phyloP scores from a whole-genome alignment of 1,284 basidiomycete genomes.

The Ceratobasidium sp. region DNA sequence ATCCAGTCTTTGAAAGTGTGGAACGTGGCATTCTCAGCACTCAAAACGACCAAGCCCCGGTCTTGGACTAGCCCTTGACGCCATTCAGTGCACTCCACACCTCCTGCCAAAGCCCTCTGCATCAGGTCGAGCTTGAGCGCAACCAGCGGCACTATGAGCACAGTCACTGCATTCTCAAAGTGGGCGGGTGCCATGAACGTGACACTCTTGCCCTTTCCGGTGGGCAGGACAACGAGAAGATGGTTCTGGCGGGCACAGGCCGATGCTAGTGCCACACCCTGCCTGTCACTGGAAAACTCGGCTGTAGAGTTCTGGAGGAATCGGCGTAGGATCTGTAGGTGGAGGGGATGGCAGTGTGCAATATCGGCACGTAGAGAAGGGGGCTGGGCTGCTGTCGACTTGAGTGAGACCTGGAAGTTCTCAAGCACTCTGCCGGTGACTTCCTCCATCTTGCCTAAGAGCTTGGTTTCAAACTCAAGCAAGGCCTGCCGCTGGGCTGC shows the following conservation, averaged over 20 bases:
- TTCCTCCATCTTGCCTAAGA: no score
- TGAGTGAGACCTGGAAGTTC: not conserved
- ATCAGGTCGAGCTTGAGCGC: not conserved
- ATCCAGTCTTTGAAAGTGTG: not conserved
- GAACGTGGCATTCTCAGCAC: not conserved
- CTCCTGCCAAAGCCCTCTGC: not conserved
- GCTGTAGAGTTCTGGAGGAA: not conserved
- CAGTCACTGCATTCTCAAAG: not conserved
- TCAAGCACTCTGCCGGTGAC: not conserved
- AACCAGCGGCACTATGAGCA: not conserved
- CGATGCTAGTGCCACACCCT: not conserved
- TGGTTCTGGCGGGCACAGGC: not conserved
- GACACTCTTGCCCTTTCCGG: not conserved
- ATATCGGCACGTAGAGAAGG: not conserved
- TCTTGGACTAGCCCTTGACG: not conserved
- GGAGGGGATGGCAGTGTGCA: not conserved
- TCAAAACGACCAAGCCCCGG: not conserved
- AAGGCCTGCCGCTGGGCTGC: no score
- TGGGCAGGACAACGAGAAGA: conserved; percentile 2
- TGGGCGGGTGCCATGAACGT: not conserved
- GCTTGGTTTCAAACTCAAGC: no score
- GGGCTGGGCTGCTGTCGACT: not conserved
- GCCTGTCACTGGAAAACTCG: not conserved
- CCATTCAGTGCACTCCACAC: not conserved
- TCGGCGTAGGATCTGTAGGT: not conserved